Evolutionary conservation across 352 stramenopile species (phyloP), one percentile per base, ranked within the genome.

Genomic region (Globisporangium uncinulatum): DNA sequence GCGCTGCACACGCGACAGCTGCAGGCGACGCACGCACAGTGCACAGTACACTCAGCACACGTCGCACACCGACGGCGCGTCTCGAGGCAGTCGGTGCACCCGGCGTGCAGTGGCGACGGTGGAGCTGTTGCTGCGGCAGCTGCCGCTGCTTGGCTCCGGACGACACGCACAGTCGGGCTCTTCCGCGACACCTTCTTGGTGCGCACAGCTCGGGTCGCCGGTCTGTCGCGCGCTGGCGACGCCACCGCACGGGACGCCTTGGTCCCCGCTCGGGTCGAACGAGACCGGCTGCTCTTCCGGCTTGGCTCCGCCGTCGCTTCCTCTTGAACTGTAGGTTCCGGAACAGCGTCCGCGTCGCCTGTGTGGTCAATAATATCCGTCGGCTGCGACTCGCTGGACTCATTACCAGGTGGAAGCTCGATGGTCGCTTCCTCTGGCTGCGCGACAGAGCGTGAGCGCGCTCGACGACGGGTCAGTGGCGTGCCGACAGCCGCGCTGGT

Each of bases 1-100:
- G 76, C 85, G 47, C 76, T 81, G 66, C 82, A 92, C 73, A 89
- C 82, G n/a, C 79, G 73, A 39, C 82, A 92, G 11, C 73, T 72
- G 53, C 82, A 92, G 34, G 69, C 74, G 37, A 87, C 63, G 61
- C 82, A 92, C 15, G 82, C 70, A 19, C 82, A 92, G 62, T 92
- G 82, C 20, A 86, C 59, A 47, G 75, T 87, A 55, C 82, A 92
- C 1, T 74, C 75, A 7, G 63, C 73, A 52, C 82, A 92, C 8
- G 73, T 73, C 0, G 77, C 86, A 41, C 82, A 92, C 24, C 79
- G 74, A 8, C 79, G 73, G 4, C 75, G 73, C 8, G 73, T 49
- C 54, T 92, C 77, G 9, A 75, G 75, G 36, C 82, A 92, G 0
- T 76, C 76, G 20, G 73, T 76, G 32, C 81, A 92, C 3, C 75